These are phyloP conservation scores for Zelopaecilomyces penicillatus DNA, from an alignment of 2,329 filamentous ascomycete genomes.

Conservation along the genomic window DNA sequence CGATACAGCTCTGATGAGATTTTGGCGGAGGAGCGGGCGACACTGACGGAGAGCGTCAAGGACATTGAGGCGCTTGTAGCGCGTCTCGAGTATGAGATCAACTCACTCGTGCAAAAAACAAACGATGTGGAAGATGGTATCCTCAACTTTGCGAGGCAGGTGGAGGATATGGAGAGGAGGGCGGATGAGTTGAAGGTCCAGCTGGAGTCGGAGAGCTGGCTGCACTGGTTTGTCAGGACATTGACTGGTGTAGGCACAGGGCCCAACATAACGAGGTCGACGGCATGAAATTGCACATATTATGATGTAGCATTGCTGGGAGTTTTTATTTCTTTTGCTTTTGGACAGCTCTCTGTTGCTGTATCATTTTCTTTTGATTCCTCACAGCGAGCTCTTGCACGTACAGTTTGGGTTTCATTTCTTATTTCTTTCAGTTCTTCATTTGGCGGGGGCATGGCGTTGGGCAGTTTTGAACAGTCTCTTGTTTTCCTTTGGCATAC, in stretches of 20 bases:
- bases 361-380: not conserved
- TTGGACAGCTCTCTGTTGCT: not conserved
- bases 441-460: conserved; percentile 8
- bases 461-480: conserved; percentile 8
- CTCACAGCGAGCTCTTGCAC: too few relatives aligned
- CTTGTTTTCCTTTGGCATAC: not conserved
- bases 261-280: conserved; percentile 40
- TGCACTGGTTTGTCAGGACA: conserved; percentile 56
- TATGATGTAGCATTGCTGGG: conserved; percentile 5
- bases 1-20: conserved; percentile 60
- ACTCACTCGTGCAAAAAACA: conserved; percentile 68
- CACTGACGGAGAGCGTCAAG: conserved; percentile 62
- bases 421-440: not conserved
- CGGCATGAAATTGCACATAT: conserved; percentile 9
- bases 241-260: conserved; percentile 53
- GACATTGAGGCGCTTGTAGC: conserved; percentile 75
- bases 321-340: conserved; percentile 7
- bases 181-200: conserved; percentile 54
- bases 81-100: conserved; percentile 87
- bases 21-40: conserved; percentile 58
- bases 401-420: not conserved
- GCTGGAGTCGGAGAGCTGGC: conserved; percentile 56
- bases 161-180: conserved; percentile 59
- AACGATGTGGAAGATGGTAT: conserved; percentile 82
- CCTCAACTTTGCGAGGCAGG: conserved; percentile 68